Base-by-base conservation (phyloP, 192 early-diverging fungal genomes). In the Linnemannia exigua region DNA sequence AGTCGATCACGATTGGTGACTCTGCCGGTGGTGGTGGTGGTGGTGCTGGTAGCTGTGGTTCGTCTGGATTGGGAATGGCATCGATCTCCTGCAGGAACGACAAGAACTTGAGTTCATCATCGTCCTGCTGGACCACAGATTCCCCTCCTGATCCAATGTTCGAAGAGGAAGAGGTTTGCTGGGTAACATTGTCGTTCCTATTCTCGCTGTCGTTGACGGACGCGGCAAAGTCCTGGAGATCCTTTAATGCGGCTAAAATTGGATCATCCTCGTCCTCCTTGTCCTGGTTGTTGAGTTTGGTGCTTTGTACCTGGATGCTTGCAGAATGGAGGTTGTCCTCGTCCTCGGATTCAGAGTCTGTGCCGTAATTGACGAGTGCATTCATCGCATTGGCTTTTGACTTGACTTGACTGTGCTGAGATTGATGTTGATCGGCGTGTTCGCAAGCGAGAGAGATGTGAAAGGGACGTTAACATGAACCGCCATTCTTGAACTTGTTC, bases 11-110 rank as follows among this genome's bases (percentile, higher is more conserved):
- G 33, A 16, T 3, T n/a, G 38, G 77, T 22, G 80, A 25, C 36
- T 19, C 28, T 70, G 14, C 33, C 38, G 31, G 80, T 51, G 54
- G 44, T 35, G 79, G 37, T 22, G 73, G 76, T 35, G 76, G 46
- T 16, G 67, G 76, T 41, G 74, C 38, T 19, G 52, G 63, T 54
- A 74, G 74, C 2, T 74, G 69, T 15, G 68, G 44, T 9, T 82
- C 54, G 1, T 70, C 44, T 37, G 69, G 67, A 33, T 25, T 76
- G 31, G 80, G 81, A 35, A 83, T 83, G 1, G 81, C 70, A 8
- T 83, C 72, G 41, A 83, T 77, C 50, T 83, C 81, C 19, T 73
- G 50, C n/a, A 83, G 51, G 38, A 83, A 83, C 19, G 81, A 77
- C n/a, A 73, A 17, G n/a, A 81, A 75, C 19, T 48, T 9, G 17